Evolutionary conservation across 164 flowering plant genomes (phyloP).

Genomic region (Santalum album): DNA sequence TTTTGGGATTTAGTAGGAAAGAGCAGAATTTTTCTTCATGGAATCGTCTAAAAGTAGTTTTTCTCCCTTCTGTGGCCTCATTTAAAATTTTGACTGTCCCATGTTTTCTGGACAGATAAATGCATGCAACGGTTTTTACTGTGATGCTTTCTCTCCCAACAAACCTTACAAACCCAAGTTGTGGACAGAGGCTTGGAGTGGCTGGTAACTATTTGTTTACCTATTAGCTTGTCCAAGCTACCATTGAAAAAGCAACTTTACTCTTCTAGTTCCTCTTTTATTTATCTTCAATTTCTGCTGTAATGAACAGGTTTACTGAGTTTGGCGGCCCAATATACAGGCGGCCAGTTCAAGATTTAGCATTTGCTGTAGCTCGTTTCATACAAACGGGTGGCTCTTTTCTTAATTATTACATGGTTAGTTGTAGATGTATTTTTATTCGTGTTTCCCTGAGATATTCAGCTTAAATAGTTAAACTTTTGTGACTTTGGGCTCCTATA

Average conservation of each 20-base stretch:
- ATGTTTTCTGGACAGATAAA: conserved; percentile 51
- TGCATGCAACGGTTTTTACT: conserved; percentile 94
- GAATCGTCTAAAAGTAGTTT: too few relatives aligned
- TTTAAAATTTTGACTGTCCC: neutral
- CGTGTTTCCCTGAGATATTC: too few relatives aligned
- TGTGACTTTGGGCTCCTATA: neutral
- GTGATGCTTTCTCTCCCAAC: conserved; percentile 80
- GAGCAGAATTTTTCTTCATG: too few relatives aligned
- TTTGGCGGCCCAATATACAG: conserved; percentile 67
- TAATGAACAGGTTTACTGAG: conserved; percentile 63
- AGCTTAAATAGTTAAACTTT: neutral
- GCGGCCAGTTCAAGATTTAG: conserved; percentile 87
- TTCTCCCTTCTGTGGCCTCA: too few relatives aligned
- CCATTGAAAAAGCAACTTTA: neutral
- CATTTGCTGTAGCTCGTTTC: conserved; percentile 91
- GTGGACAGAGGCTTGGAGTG: conserved; percentile 97
- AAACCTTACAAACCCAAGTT: conserved; percentile 82
- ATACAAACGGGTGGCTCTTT: conserved; percentile 82
- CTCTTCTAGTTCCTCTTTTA: conserved; percentile 1
- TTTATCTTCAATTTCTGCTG: neutral
- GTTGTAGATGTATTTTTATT: too few relatives aligned
- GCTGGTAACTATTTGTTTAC: conserved; percentile 43
- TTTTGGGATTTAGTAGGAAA: too few relatives aligned
- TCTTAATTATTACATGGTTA: conserved; percentile 89
- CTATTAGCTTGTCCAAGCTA: neutral